Evolutionary conservation across 257 asterid genomes (phyloP).

Genomic region (Capsicum baccatum): DNA sequence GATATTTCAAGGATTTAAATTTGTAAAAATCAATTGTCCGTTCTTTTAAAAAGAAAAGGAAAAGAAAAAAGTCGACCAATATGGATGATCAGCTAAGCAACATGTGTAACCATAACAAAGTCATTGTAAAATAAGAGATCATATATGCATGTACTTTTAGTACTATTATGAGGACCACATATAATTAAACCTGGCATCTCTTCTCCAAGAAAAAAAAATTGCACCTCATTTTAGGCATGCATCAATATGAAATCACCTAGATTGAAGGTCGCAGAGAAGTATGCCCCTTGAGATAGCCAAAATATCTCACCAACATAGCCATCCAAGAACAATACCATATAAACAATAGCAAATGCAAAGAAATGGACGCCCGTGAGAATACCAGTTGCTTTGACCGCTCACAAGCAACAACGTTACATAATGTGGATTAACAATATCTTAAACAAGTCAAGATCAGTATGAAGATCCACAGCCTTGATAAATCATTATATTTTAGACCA

Average conservation of each 20-base stretch:
- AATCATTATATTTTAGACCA: background rate
- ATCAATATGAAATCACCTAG: background rate
- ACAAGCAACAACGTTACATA: background rate
- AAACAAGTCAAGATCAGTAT: conserved; percentile 2
- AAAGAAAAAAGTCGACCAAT: background rate
- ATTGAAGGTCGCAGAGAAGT: conserved; percentile 11
- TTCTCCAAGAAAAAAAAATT: background rate
- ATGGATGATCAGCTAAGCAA: background rate
- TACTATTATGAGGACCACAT: conserved; percentile 11
- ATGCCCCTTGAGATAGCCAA: conserved; percentile 13
- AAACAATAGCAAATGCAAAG: conserved; percentile 16
- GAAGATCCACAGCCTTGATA: background rate
- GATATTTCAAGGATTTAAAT: background rate
- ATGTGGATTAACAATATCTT: conserved; percentile 5
- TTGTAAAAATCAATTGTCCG: background rate
- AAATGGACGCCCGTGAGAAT: background rate
- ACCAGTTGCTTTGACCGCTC: conserved; percentile 9
- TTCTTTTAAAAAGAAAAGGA: background rate
- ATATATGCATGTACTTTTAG: background rate
- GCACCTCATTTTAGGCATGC: conserved; percentile 12
- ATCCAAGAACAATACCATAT: conserved; percentile 7
- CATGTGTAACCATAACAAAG: conserved; percentile 6
- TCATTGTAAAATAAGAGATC: conserved; percentile 7
- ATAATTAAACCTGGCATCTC: background rate
- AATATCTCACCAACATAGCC: conserved; percentile 19